Evolutionary conservation across 73 alveolate species (phyloP), one percentile per base, ranked within the genome.

Genomic region (Paramecium biaurelia): DNA sequence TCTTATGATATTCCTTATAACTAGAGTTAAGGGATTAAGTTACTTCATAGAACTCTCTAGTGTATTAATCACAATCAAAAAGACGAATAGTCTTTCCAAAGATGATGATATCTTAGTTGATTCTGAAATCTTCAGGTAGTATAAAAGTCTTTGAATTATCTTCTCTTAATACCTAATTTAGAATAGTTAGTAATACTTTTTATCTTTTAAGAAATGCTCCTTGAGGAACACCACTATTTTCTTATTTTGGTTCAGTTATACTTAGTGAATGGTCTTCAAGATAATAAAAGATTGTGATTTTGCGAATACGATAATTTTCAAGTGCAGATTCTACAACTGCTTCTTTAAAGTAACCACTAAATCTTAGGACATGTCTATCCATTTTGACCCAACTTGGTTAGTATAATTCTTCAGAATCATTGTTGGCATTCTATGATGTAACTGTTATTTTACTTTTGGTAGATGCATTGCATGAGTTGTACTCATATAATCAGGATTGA

Each of bases 321-420:
- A 98, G 93, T 21, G 97, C 96, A 86, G 98, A 93, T 92, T 98
- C 99, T 42, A 96, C 98, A 0, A 97, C 98, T 74, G 97, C 85
- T 93, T 98, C 99, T 76, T 96, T 97, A 97, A 98, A 98, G 76
- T 92, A 98, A 23, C 99, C 99, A 82, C 59, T 93, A 92, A 95
- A 98, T 85, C 98, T 42, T 26, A 98, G 96, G 18, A 97, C 99
- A 94, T 97, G 93, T 82, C 97, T 96, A 92, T 97, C 99, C 90
- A 97, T 92, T 92, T 98, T 98, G 14, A 95, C 99, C 95, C 93
- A 97, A 47, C 97, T 96, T 5, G 99, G 99, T 92, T 98, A 98
- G 92, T 86, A 98, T 76, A 95, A 97, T 92, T 93, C 98, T 24
- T 93, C 89, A 35, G 95, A 57, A 85, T 96, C 99, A 21, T 82